These are phyloP conservation scores for Pyrus bretschneideri DNA, from an alignment of 306 rosid genomes.

Conservation along the genomic window DNA sequence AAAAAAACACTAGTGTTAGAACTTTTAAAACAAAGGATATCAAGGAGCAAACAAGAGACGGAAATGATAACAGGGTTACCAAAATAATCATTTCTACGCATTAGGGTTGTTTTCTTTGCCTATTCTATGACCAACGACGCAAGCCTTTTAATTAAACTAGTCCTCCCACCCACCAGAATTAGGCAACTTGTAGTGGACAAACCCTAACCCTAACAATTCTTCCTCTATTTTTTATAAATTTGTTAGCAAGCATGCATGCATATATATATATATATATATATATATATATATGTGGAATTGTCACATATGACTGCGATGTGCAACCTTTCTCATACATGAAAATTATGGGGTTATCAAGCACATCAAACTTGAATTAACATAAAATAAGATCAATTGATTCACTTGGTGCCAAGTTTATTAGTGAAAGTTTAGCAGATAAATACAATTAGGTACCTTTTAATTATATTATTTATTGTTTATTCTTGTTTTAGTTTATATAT, in stretches of 20 bases:
- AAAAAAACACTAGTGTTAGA: too few species aligned
- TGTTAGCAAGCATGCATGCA: neutral
- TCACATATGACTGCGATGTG: neutral
- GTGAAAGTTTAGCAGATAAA: neutral
- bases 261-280: too few species aligned
- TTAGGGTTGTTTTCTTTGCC: too few species aligned
- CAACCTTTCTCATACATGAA: neutral
- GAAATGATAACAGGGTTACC: too few species aligned
- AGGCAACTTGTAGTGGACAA: too few species aligned
- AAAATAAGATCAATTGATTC: neutral
- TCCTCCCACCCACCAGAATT: too few species aligned
- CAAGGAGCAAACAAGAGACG: neutral
- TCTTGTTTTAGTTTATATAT: too few species aligned
- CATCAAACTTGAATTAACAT: neutral
- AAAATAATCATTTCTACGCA: neutral
- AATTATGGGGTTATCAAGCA: neutral
- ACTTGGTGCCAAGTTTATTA: neutral
- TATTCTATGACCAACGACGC: too few species aligned
- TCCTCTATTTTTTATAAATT: neutral
- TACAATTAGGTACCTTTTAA: neutral
- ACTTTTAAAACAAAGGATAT: too few species aligned
- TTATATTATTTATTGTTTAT: too few species aligned
- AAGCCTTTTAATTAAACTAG: too few species aligned
- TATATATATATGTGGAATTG: neutral
- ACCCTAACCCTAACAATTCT: neutral